Base-by-base conservation (phyloP, 805 yeast genomes). In the Phaffomyces thermotolerans region DNA sequence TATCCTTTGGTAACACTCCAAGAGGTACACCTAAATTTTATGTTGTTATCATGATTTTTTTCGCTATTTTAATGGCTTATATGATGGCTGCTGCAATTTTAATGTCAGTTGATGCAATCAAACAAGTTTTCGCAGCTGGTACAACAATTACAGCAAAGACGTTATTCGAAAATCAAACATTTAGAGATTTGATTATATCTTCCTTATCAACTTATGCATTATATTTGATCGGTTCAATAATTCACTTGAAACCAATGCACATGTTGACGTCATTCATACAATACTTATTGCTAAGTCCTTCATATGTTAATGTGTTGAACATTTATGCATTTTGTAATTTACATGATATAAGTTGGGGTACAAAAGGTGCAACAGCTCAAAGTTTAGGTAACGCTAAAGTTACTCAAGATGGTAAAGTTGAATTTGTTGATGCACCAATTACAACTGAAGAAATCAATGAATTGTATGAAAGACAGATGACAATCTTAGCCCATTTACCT, bases 271-370 rank as follows among this genome's bases (percentile, higher is more conserved):
- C 93, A 40, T 85, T 89, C 61, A 53, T 77, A 23, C 99, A 91
- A 64, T 91, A 91, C 59, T 62, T 91, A 46, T 64, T 91, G 48
- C 64, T 91, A 45, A 80, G 90, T 50, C 99, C 99, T 0, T 78
- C 95, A 0, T 93, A 90, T 62, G 81, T 89, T 64, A 90, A 91
- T 57, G 91, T 90, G 42, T 70, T 91, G 59, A 89, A 88, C 63
- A 91, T 91, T 48, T 91, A 91, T 65, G 95, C 98, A 3, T 90
- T 91, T 62, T 90, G 97, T 69, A 91, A 91, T 64, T 83, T 91
- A 48, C 96, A 91, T 63, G 99, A 91, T 68, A 81, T 91, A 39
- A 85, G 96, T 7, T 91, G 98, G 98, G 98, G 98, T 61, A 91
- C 96, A 4, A 87, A 90, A 62, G 96, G 95, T 39, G 87, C 81